Evolutionary conservation across 1,284 basidiomycete genomes (phyloP), one percentile per base, ranked within the genome.

Genomic region (Entoloma clypeatum): DNA sequence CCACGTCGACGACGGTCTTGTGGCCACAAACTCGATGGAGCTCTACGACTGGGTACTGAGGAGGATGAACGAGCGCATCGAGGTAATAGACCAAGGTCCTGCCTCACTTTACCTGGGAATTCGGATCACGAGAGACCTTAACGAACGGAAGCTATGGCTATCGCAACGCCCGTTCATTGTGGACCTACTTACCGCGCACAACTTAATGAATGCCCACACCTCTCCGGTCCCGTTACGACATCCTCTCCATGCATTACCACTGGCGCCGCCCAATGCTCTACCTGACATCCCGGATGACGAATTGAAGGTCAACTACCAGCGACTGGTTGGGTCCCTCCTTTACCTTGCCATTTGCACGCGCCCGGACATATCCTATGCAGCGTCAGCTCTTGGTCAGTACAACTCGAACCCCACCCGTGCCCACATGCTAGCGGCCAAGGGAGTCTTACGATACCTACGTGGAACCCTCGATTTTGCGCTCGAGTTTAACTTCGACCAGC

Each of bases 31-130:
- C n/a, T n/a, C n/a, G n/a, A n/a, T n/a, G n/a, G n/a, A n/a, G n/a
- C n/a, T n/a, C n/a, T n/a, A n/a, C n/a, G n/a, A n/a, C n/a, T n/a
- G n/a, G n/a, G 7, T 32, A 4, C 50, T 54, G n/a, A 16, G 9
- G 0, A n/a, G 45, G 4, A 24, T 51, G 6, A 23, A 34, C 5
- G 24, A 41, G 17, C 17, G 21, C 10, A 25, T 50, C 23, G 36
- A 48, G 16, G 37, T 59, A 8, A 50, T 45, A 8, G 55, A 57
- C 37, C 24, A 56, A 22, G 57, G 56, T 11, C 45, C 46, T 1
- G 28, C 48, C 2, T 26, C 42, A 25, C 39, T 54, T 33, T 56
- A 43, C 56, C 49, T 67, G 6, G 60, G 60, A 7, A 54, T 64
- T 8, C 35, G 53, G 19, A 47, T 61, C 23, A 43, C 13, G 4